Conservation (phyloP, 352 stramenopile genomes). For the Phytophthora boehmeriae region DNA sequence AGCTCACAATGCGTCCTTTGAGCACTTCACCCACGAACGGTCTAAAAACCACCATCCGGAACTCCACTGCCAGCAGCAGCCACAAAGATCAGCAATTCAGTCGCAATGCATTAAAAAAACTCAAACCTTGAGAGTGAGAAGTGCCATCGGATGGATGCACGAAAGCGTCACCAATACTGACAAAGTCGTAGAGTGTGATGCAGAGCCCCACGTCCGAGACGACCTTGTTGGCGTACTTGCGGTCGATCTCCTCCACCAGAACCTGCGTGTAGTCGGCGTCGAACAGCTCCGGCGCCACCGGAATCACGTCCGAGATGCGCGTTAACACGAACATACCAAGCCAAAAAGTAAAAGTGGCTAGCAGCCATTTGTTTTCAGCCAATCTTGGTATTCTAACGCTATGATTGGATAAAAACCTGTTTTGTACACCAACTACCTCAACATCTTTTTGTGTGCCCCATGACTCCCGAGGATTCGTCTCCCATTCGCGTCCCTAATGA, state of each 20-base stretch:
- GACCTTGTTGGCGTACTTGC: constrained; percentile 92
- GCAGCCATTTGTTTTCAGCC: not conserved
- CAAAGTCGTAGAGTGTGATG: constrained; percentile 90
- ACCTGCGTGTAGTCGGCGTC: constrained; percentile 86
- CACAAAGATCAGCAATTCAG: not conserved
- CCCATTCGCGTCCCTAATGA: constrained; percentile 14
- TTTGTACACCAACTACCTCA: not conserved
- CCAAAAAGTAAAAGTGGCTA: not conserved
- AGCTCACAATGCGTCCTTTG: constrained; percentile 89
- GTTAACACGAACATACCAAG: constrained; percentile 86
- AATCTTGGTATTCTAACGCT: not conserved
- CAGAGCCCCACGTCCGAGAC: constrained; percentile 88
- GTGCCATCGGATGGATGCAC: constrained; percentile 86
- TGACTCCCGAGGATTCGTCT: constrained; percentile 8
- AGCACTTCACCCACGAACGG: constrained; percentile 89
- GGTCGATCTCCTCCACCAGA: constrained; percentile 89
- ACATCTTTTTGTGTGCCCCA: not conserved
- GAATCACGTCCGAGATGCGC: constrained; percentile 87
- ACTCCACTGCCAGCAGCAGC: constrained; percentile 59
- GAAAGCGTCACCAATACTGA: constrained; percentile 86
- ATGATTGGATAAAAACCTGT: too few species aligned
- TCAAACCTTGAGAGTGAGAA: constrained; percentile 78
- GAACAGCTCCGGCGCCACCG: constrained; percentile 80
- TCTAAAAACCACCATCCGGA: constrained; percentile 90
- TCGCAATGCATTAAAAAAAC: not conserved